These are phyloP conservation scores for Neurospora sp. DNA, from an alignment of 495 filamentous ascomycete species.

Conservation along the genomic window DNA sequence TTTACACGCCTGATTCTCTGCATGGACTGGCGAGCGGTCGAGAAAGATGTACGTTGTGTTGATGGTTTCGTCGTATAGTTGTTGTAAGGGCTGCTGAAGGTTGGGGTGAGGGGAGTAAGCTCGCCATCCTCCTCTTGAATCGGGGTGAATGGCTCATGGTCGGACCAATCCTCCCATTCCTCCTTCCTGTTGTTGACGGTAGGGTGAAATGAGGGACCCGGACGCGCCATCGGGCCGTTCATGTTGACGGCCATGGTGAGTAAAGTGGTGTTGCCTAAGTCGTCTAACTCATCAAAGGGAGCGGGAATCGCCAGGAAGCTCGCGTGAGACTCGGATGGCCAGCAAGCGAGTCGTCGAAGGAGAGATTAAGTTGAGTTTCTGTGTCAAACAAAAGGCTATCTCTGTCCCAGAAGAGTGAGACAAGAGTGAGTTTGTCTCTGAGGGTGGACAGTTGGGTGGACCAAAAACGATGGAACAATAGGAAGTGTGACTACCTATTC, in stretches of 20 bases:
- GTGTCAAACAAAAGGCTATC: not conserved
- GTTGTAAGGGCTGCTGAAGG: slow-evolving; percentile 4
- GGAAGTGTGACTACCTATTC: not conserved
- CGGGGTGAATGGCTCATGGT: slow-evolving; percentile 25
- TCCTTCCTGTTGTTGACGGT: slow-evolving; percentile 16
- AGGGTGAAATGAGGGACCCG: not conserved
- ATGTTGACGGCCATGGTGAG: slow-evolving; percentile 6
- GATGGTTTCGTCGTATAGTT: slow-evolving; percentile 4
- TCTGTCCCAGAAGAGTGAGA: not conserved
- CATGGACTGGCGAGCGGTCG: slow-evolving; percentile 20
- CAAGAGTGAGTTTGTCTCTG: not conserved
- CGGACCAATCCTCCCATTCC: slow-evolving; percentile 41
- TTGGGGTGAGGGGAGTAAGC: slow-evolving; percentile 17
- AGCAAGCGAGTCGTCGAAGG: not conserved
- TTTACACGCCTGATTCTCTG: slow-evolving; percentile 30
- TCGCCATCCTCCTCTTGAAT: slow-evolving; percentile 13
- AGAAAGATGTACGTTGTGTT: slow-evolving; percentile 7
- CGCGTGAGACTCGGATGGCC: not conserved
- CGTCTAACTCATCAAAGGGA: not conserved
- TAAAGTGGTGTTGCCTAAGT: not conserved
- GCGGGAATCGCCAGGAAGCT: not conserved
- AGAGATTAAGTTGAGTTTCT: not conserved
- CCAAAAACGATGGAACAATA: not conserved
- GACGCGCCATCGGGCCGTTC: slow-evolving; percentile 6
- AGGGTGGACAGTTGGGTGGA: not conserved